Evolutionary conservation across 768 basidiomycete genomes (phyloP).

Genomic region (Lentinus brumalis): DNA sequence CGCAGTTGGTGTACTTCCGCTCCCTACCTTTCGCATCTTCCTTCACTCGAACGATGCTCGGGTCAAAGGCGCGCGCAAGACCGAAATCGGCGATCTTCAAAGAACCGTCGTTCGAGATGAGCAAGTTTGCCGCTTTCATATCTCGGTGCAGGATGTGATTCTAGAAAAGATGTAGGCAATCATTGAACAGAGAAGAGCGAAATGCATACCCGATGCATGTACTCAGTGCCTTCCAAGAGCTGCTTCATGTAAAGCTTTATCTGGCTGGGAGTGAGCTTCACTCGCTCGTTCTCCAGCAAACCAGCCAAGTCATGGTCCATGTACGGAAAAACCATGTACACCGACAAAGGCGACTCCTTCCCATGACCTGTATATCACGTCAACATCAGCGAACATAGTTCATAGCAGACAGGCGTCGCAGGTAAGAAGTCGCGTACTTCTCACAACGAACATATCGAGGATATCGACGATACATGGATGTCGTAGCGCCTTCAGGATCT

Average conservation of each 20-base stretch:
- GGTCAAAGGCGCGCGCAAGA: constrained; percentile 81
- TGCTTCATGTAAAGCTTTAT: constrained; percentile 98
- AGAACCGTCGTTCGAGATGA: constrained; percentile 84
- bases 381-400: not conserved
- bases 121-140: constrained; percentile 97
- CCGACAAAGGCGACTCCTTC: constrained; percentile 69
- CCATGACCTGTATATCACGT: constrained; percentile 50
- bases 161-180: constrained; percentile 42
- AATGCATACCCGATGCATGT: constrained; percentile 84
- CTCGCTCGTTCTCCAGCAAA: constrained; percentile 87
- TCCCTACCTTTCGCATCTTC: constrained; percentile 50
- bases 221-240: constrained; percentile 92
- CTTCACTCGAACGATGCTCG: constrained; percentile 39
- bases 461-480: constrained; percentile 88
- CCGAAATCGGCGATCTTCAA: constrained; percentile 96
- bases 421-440: constrained; percentile 49
- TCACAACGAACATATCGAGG: constrained; percentile 89
- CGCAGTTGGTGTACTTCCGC: constrained; percentile 91
- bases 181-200: not conserved
- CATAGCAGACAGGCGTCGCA: not conserved
- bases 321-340: constrained; percentile 99
- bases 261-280: constrained; percentile 77
- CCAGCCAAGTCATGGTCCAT: constrained; percentile 99
- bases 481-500: constrained; percentile 86
- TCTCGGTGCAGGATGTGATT: constrained; percentile 97